Evolutionary conservation across 2,329 filamentous ascomycete genomes (phyloP).

Genomic region (Xylaria sp.): DNA sequence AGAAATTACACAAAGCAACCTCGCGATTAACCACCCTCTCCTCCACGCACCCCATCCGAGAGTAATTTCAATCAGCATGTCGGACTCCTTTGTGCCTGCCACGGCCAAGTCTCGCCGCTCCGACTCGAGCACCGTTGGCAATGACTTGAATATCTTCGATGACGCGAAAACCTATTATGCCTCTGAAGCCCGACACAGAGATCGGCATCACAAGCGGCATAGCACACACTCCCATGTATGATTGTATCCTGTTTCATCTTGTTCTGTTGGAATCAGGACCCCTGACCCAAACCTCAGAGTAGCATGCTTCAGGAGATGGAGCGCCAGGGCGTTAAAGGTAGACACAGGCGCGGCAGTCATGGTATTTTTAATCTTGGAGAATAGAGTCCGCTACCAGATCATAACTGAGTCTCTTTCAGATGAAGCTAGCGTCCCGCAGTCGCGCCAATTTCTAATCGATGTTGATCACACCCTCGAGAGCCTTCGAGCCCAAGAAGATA

Average conservation of each 20-base stretch:
- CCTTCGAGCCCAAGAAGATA: constrained; percentile 87
- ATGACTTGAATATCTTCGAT: constrained; percentile 63
- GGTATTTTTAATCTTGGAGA: constrained; percentile 54
- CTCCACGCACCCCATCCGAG: not conserved
- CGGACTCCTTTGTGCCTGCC: constrained; percentile 40
- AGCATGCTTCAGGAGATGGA: constrained; percentile 65
- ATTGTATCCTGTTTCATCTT: not conserved
- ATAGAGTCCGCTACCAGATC: not conserved
- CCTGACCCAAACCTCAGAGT: constrained; percentile 58
- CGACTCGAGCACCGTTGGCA: constrained; percentile 51
- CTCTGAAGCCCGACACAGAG: constrained; percentile 64
- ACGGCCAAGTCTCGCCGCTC: constrained; percentile 36
- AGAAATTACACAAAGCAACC: not conserved
- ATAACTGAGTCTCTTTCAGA: constrained; percentile 62
- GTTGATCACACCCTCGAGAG: constrained; percentile 85
- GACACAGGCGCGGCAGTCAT: constrained; percentile 69
- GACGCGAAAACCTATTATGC: constrained; percentile 70
- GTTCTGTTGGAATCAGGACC: not conserved
- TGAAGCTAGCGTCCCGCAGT: constrained; percentile 73
- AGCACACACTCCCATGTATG: constrained; percentile 68
- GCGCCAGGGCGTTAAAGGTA: constrained; percentile 62
- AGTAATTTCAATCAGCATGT: constrained; percentile 38
- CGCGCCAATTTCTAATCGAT: constrained; percentile 84
- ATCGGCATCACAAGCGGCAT: constrained; percentile 62
- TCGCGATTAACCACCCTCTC: not conserved